Base-by-base conservation (phyloP, 2,329 filamentous ascomycete genomes). In the Scorias spongiosa region DNA sequence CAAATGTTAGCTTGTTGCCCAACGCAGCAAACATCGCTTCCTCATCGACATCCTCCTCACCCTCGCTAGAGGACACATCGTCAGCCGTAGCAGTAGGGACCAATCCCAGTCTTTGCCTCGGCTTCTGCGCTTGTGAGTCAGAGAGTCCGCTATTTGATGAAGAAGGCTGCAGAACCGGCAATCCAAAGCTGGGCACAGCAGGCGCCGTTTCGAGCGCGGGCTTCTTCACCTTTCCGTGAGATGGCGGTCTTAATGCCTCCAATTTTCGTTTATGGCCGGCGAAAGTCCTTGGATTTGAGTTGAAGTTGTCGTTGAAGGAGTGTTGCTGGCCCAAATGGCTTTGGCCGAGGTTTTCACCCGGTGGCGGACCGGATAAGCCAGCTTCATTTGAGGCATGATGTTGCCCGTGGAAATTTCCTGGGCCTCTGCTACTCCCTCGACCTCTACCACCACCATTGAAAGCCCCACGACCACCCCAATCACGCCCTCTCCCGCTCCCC, bases 1-100 rank as follows among this genome's bases (percentile, higher is more conserved):
- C 71, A 49, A 80, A 71, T 29, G 48, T 53, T 17, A 61, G 49
- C 15, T 56, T 53, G 2, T 46, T 42, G 53, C 61, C 63, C 45
- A 56, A 47, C 32, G 55, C 58, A 44, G 59, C 48, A 29, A 49
- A 48, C 62, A 64, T 32, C 42, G 75, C 71, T 64, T 84, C 80
- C 63, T 89, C 84, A 53, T 87, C 81, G 44, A 76, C 68, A 48
- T 82, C 75, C 43, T 80, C 77, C 40, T 81, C 79, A 3, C 76
- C 75, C 15, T 60, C 56, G 20, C 57, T 56, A 4, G 56, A 55
- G 2, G 57, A 56, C 12, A 17, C 15, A 4, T 18, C 20, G 11
- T 18, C 38, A 17, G 34, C 3, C 11, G 18, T 44, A 39, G 32
- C 32, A 36, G 32, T 36, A 10, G 44, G 44, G 12, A 42, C 41